phyloP scores from a whole-genome alignment of 345 rosid genomes.

The Arabidopsis thaliana region DNA sequence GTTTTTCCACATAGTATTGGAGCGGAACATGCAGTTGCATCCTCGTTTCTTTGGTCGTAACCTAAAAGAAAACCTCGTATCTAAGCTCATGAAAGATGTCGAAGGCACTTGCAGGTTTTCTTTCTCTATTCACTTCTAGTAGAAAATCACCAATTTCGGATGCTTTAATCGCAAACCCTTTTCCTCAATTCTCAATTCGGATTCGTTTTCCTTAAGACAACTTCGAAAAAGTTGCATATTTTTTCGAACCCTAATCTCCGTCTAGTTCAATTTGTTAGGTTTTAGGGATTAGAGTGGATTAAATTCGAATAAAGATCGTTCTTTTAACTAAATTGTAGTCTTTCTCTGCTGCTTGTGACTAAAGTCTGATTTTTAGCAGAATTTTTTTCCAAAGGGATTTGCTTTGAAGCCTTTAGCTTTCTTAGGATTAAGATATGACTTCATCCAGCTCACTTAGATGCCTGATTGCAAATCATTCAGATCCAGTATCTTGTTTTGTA shows the following conservation, averaged over 20 bases:
- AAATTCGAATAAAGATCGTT: slow-evolving; percentile 10
- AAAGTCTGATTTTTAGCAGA: slow-evolving; percentile 4
- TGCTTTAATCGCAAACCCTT: slow-evolving; percentile 7
- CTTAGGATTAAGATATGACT: neutral
- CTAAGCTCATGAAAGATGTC: slow-evolving; percentile 94
- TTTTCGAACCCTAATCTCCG: slow-evolving; percentile 20
- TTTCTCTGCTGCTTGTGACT: neutral
- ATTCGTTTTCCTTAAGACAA: slow-evolving; percentile 9
- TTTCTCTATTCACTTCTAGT: slow-evolving; percentile 1
- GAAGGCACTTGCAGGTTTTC: slow-evolving; percentile 92
- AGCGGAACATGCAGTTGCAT: slow-evolving; percentile 92
- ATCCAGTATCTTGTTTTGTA: slow-evolving; percentile 5
- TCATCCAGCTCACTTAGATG: slow-evolving; percentile 1
- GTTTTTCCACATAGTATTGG: slow-evolving; percentile 88
- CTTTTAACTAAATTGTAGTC: neutral
- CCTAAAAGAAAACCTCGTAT: slow-evolving; percentile 75
- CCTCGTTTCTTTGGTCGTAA: slow-evolving; percentile 90
- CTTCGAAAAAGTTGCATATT: slow-evolving; percentile 14
- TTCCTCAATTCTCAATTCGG: neutral
- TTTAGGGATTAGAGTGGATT: neutral
- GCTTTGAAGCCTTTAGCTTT: slow-evolving; percentile 16
- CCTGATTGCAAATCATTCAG: neutral
- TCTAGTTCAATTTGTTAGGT: slow-evolving; percentile 6
- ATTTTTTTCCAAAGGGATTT: neutral
- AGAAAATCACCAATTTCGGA: neutral